phyloP scores from a whole-genome alignment of 495 filamentous ascomycete species.

The Zalerion maritima region DNA sequence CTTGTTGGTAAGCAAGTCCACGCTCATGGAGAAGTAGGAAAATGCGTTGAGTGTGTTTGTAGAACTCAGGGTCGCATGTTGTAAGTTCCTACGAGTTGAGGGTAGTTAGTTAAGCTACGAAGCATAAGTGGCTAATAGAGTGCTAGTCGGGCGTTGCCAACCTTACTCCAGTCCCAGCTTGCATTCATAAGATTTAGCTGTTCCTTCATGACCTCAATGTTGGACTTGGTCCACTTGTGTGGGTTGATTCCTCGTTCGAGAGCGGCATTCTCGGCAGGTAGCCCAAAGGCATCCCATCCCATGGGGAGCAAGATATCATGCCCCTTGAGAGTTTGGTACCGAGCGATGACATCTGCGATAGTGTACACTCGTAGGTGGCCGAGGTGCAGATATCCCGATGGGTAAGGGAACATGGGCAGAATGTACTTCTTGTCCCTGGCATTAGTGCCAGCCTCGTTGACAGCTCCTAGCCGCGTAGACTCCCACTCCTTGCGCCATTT shows the following conservation, averaged over 20 bases:
- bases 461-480: not conserved
- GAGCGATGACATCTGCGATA: slow-evolving; percentile 70
- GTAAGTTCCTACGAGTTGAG: slow-evolving; percentile 59
- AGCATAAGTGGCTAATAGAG: not conserved
- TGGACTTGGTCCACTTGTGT: slow-evolving; percentile 59
- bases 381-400: slow-evolving; percentile 77
- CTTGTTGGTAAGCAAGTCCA: slow-evolving; percentile 62
- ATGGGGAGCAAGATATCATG: slow-evolving; percentile 70
- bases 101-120: too few relatives aligned
- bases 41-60: slow-evolving; percentile 75
- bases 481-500: slow-evolving; percentile 60
- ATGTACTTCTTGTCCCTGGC: slow-evolving; percentile 51
- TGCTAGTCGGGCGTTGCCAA: slow-evolving; percentile 28
- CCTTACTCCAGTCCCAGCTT: slow-evolving; percentile 68
- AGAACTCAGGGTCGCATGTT: slow-evolving; percentile 72
- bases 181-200: slow-evolving; percentile 65
- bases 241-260: slow-evolving; percentile 73
- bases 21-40: slow-evolving; percentile 61
- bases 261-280: slow-evolving; percentile 89
- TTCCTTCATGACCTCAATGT: slow-evolving; percentile 72
- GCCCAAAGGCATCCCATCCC: slow-evolving; percentile 87
- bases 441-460: not conserved
- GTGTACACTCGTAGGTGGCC: slow-evolving; percentile 84
- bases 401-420: slow-evolving; percentile 87
- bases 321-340: slow-evolving; percentile 64